These are phyloP conservation scores for Vicia sativa DNA, from an alignment of 306 rosid species.

Conservation along the genomic window DNA sequence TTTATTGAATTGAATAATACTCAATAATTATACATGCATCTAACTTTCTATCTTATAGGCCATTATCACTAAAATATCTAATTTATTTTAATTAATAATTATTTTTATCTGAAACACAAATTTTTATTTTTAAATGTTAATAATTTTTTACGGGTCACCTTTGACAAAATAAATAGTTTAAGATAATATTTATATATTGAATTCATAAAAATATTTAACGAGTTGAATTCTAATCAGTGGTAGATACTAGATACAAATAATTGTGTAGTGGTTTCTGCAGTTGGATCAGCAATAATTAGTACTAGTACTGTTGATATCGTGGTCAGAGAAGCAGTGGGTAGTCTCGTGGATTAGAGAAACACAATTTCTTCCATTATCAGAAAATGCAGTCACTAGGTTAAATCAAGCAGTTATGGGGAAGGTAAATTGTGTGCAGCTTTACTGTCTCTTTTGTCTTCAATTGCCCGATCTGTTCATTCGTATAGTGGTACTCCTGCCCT, in stretches of 20 bases:
- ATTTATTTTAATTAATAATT: no score
- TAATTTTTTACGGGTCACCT: no score
- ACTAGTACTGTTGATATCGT: conserved; percentile 37
- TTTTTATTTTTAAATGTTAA: no score
- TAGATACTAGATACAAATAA: conserved; percentile 23
- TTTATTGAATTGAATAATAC: no score
- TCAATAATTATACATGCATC: no score
- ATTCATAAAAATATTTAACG: background rate
- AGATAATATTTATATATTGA: no score
- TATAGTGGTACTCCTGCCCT: background rate
- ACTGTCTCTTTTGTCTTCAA: conserved; percentile 49
- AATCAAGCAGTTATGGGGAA: conserved; percentile 61
- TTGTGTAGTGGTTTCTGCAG: conserved; percentile 25
- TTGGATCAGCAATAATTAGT: conserved; percentile 35
- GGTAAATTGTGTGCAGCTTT: conserved; percentile 56
- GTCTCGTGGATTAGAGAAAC: conserved; percentile 40
- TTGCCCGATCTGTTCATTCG: conserved; percentile 41
- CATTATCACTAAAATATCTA: no score
- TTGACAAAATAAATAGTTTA: no score
- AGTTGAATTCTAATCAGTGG: conserved; percentile 20
- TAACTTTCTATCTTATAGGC: no score
- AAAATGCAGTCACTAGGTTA: conserved; percentile 40
- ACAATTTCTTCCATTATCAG: conserved; percentile 23
- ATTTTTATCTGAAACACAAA: no score
- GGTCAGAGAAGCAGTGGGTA: conserved; percentile 41